These are phyloP conservation scores for Penicillium psychrosexuale DNA, from an alignment of 2,329 filamentous ascomycete genomes.

Conservation along the genomic window DNA sequence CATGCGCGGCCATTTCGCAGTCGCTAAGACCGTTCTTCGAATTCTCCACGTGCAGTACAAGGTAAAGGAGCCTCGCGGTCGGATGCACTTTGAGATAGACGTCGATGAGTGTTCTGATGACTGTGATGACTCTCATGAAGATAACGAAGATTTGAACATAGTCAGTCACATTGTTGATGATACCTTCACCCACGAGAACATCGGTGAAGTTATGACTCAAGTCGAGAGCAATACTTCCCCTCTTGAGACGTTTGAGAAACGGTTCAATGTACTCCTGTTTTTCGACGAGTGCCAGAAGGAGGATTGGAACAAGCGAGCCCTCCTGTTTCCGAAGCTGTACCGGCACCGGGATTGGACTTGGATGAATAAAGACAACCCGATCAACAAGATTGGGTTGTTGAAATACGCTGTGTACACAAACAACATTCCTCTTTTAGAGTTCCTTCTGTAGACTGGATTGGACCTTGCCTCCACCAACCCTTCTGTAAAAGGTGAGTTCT, in stretches of 20 bases:
- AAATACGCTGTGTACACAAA: constrained; percentile 52
- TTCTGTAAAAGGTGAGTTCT: background rate
- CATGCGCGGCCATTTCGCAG: constrained; percentile 60
- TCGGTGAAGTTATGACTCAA: constrained; percentile 65
- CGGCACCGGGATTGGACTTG: too few species aligned
- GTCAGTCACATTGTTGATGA: constrained; percentile 59
- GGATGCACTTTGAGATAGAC: constrained; percentile 34
- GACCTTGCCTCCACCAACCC: constrained; percentile 14
- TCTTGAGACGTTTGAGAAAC: constrained; percentile 49
- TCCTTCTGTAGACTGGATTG: constrained; percentile 54
- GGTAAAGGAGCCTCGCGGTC: constrained; percentile 52
- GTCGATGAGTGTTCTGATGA: constrained; percentile 29
- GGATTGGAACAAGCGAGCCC: background rate
- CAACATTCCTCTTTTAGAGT: constrained; percentile 54
- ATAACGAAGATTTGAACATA: constrained; percentile 28
- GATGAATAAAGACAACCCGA: too few species aligned
- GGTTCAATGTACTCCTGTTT: constrained; percentile 32
- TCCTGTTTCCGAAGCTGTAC: too few species aligned
- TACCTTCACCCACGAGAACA: constrained; percentile 70
- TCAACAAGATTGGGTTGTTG: constrained; percentile 28
- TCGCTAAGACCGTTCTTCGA: constrained; percentile 65
- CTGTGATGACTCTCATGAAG: constrained; percentile 29
- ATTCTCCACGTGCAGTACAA: constrained; percentile 68
- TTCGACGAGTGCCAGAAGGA: background rate
- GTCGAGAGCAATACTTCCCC: constrained; percentile 65